These are phyloP conservation scores for Cymbidium sinense DNA, from an alignment of 106 monocot species.

Conservation along the genomic window DNA sequence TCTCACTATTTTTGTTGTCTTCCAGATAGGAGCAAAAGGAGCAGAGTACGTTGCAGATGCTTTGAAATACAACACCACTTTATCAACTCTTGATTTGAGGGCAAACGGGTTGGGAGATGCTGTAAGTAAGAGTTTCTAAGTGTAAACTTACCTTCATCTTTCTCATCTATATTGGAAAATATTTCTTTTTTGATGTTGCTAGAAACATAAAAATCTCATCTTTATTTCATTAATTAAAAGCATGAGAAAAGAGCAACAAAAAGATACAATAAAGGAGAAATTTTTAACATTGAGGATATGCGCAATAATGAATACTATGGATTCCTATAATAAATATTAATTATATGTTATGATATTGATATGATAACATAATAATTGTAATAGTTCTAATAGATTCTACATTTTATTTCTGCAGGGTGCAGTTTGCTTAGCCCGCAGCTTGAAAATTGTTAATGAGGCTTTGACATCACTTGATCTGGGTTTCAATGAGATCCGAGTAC, in stretches of 20 bases:
- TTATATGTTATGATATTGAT: background rate
- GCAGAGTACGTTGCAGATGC: conserved; percentile 87
- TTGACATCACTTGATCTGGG: conserved; percentile 88
- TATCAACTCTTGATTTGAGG: conserved; percentile 80
- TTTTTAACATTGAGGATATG: too few relatives aligned
- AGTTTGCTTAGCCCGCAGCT: conserved; percentile 75
- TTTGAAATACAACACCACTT: conserved; percentile 91
- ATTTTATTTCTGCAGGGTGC: conserved; percentile 50
- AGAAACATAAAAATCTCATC: background rate
- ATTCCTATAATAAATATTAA: too few relatives aligned
- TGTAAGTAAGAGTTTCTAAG: conserved; percentile 50
- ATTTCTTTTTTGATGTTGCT: background rate
- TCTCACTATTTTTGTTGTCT: background rate
- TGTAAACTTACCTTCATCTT: background rate
- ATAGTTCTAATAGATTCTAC: background rate
- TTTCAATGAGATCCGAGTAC: conserved; percentile 96
- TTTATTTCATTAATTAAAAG: too few relatives aligned
- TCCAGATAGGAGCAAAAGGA: conserved; percentile 85
- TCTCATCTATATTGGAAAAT: background rate
- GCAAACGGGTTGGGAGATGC: conserved; percentile 97
- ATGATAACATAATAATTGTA: too few relatives aligned
- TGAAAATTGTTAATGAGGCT: conserved; percentile 92
- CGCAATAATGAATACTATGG: too few relatives aligned
- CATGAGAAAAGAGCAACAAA: too few relatives aligned
- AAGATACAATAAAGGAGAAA: too few relatives aligned